These are phyloP conservation scores for Novakomyces olei DNA, from an alignment of 805 yeast genomes.

Conservation along the genomic window DNA sequence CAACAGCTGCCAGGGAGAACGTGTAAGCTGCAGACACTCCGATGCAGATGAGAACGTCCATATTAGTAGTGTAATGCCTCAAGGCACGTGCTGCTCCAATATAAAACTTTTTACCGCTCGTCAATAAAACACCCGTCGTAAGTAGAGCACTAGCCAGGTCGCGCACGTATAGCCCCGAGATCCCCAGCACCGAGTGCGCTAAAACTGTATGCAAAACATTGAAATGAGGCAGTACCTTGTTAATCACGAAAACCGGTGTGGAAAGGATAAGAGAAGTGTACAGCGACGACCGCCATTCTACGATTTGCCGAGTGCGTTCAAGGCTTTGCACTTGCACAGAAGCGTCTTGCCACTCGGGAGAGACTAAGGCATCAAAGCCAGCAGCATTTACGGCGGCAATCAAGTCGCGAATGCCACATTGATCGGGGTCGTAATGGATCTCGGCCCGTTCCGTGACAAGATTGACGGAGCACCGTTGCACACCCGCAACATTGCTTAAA, in stretches of 20 bases:
- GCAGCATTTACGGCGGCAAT: conserved; percentile 29
- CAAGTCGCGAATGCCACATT: conserved; percentile 42
- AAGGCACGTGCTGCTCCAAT: conserved; percentile 42
- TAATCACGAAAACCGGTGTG: conserved; percentile 29
- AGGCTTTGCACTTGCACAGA: conserved; percentile 47
- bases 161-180: conserved; percentile 45
- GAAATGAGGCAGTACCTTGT: conserved; percentile 18
- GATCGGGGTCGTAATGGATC: conserved; percentile 28
- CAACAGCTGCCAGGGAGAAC: conserved; percentile 47
- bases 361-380: conserved; percentile 32
- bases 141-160: conserved; percentile 37
- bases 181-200: conserved; percentile 15
- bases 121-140: conserved; percentile 38
- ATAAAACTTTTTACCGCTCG: conserved; percentile 48
- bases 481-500: conserved; percentile 26
- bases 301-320: conserved; percentile 47
- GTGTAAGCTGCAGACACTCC: conserved; percentile 61
- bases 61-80: conserved; percentile 50
- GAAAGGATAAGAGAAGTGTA: conserved; percentile 33
- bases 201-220: background rate
- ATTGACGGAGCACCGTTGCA: conserved; percentile 27
- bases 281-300: conserved; percentile 43
- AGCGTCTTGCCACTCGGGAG: conserved; percentile 25
- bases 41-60: conserved; percentile 75
- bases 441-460: conserved; percentile 32